Conservation (phyloP, 1,284 basidiomycete genomes). For the Chiua sp. region DNA sequence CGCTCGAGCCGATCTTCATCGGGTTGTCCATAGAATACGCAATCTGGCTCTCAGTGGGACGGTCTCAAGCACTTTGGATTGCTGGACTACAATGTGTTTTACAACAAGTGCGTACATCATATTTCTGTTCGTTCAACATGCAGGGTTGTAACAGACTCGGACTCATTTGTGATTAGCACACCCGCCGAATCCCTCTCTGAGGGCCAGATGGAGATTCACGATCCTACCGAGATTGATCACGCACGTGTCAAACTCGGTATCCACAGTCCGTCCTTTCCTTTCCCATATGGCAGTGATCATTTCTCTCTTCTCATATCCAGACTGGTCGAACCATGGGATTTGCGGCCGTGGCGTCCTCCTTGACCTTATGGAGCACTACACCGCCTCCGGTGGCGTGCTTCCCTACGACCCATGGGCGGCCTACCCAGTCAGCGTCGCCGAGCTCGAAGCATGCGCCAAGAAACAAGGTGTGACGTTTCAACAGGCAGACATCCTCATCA, state of each 20-base stretch:
- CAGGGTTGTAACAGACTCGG: no score
- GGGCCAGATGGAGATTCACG: conserved; percentile 53
- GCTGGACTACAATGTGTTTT: conserved; percentile 59
- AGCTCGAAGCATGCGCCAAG: no score
- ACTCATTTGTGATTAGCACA: conserved; percentile 41
- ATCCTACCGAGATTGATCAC: conserved; percentile 57
- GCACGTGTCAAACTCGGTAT: conserved; percentile 61
- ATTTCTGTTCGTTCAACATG: no score
- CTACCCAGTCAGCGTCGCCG: no score
- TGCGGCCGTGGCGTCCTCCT: conserved; percentile 75
- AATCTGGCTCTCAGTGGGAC: conserved; percentile 61
- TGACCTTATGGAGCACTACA: conserved; percentile 63
- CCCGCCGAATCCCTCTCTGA: conserved; percentile 48
- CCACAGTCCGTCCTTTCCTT: conserved; percentile 54
- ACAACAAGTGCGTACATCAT: conserved; percentile 57
- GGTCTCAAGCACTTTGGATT: conserved; percentile 69
- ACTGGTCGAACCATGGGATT: conserved; percentile 78
- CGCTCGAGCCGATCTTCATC: neutral
- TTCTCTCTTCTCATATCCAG: conserved; percentile 37
- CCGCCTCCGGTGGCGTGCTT: conserved; percentile 45
- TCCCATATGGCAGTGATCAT: neutral
- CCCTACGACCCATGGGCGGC: conserved; percentile 29
- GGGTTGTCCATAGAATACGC: conserved; percentile 48
- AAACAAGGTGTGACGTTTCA: no score
- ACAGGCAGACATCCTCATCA: no score